A percentile compares a stretch with the other conserved stretches of the same genome.
Evolutionary conservation across 2,329 filamentous ascomycete species (phyloP).

Genomic region (Grosmannia serpens): DNA sequence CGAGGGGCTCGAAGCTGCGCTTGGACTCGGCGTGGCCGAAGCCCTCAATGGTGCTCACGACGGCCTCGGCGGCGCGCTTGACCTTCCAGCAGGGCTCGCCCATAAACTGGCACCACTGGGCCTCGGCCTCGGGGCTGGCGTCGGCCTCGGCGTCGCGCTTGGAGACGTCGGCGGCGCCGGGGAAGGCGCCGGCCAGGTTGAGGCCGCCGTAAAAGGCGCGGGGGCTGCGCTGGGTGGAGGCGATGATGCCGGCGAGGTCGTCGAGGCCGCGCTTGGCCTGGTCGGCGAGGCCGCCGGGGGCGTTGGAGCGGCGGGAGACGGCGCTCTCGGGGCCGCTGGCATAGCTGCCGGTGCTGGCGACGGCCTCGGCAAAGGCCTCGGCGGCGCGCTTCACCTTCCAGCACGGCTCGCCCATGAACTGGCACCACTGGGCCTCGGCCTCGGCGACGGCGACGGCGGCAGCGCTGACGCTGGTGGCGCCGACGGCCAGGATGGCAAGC

Average conservation of each 20-base stretch:
- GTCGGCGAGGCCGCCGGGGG: slow-evolving; percentile 9
- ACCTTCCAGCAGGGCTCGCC: slow-evolving; percentile 14
- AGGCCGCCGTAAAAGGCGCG: slow-evolving; percentile 13
- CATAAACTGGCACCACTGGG: slow-evolving; percentile 6
- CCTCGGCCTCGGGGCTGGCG: slow-evolving; percentile 4
- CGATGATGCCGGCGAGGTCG: slow-evolving; percentile 12
- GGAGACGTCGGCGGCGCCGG: not conserved
- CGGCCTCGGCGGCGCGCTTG: slow-evolving; percentile 10
- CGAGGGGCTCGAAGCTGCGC: slow-evolving; percentile 12
- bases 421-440: slow-evolving; percentile 9
- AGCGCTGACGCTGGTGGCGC: slow-evolving; percentile 9
- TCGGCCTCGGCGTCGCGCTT: slow-evolving; percentile 7
- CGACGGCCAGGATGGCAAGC: slow-evolving; percentile 10
- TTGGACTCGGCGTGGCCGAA: slow-evolving; percentile 4
- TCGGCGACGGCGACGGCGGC: slow-evolving; percentile 10
- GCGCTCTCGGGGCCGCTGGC: not conserved
- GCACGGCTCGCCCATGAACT: slow-evolving; percentile 10
- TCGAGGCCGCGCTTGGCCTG: slow-evolving; percentile 12
- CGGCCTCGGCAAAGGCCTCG: slow-evolving; percentile 8
- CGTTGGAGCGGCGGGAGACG: slow-evolving; percentile 10
- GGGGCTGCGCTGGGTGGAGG: slow-evolving; percentile 13
- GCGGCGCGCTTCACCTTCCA: slow-evolving; percentile 13
- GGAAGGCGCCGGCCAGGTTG: slow-evolving; percentile 10
- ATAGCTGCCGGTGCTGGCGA: not conserved
- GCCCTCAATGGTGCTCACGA: slow-evolving; percentile 1